A percentile compares a stretch with the other conserved stretches of the same genome.
Evolutionary conservation across 2,329 filamentous ascomycete species (phyloP).

Genomic region (Apiospora rasikravindrae): DNA sequence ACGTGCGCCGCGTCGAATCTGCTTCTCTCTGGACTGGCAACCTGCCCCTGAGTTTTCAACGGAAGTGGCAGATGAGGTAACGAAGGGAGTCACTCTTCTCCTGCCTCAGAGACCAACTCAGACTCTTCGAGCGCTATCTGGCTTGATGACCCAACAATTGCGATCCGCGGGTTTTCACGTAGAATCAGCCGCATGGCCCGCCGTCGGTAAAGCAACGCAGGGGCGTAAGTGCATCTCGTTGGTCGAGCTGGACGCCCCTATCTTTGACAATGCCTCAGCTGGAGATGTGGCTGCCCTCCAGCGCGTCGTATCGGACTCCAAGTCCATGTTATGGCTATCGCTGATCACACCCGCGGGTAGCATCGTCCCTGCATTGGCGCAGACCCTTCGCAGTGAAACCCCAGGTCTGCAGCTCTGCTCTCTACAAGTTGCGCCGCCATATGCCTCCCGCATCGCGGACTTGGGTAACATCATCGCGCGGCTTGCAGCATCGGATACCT

Average conservation of each 20-base stretch:
- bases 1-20: neutral
- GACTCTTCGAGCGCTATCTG: neutral
- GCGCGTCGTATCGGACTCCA: neutral
- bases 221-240: constrained; percentile 9
- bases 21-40: constrained; percentile 10
- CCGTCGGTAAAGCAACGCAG: neutral
- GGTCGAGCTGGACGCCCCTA: constrained; percentile 14
- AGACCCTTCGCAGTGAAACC: constrained; percentile 15
- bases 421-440: neutral
- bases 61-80: neutral
- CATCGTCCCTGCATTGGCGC: constrained; percentile 1
- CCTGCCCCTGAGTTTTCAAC: neutral
- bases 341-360: neutral
- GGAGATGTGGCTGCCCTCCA: neutral
- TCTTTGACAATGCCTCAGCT: constrained; percentile 6
- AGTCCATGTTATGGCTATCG: neutral
- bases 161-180: neutral
- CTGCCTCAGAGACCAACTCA: neutral
- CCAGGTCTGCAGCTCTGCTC: constrained; percentile 11
- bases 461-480: neutral
- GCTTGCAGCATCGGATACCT: neutral
- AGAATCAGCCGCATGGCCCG: neutral
- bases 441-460: constrained; percentile 1
- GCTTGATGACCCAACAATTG: neutral
- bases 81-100: neutral